Evolutionary conservation across 176 grass and related monocot genomes (phyloP).

Genomic region (Cenchrus purpureus): DNA sequence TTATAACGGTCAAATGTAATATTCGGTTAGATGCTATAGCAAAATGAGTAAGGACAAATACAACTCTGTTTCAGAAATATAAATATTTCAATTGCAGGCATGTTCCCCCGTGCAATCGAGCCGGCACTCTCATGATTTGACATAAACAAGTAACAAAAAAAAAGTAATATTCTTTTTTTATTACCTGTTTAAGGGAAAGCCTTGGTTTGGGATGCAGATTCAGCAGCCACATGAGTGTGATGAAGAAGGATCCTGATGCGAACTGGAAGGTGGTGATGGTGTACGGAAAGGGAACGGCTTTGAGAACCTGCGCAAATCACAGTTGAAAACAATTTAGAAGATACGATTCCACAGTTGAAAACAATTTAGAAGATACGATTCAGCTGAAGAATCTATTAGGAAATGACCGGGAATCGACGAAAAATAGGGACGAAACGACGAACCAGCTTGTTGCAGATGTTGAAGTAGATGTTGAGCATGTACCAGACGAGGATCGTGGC

Average conservation of each 20-base stretch:
- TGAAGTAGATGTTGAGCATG: constrained; percentile 85
- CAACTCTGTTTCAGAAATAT: not conserved
- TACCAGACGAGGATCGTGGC: constrained; percentile 74
- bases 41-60: not conserved
- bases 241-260: constrained; percentile 72
- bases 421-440: not conserved
- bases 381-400: constrained; percentile 2
- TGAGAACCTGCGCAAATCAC: constrained; percentile 58
- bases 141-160: not conserved
- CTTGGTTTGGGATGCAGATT: constrained; percentile 80
- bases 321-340: constrained; percentile 20
- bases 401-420: not conserved
- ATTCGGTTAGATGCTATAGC: not conserved
- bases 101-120: too few species aligned
- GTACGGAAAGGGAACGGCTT: constrained; percentile 81
- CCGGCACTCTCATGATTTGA: not conserved
- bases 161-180: not conserved
- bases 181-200: constrained; percentile 72
- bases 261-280: constrained; percentile 90
- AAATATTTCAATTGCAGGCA: not conserved
- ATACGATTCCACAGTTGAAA: not conserved
- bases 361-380: constrained; percentile 21
- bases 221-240: constrained; percentile 82
- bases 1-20: not conserved
- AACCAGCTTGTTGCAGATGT: constrained; percentile 84